Conservation (phyloP, 1,284 basidiomycete species). For the Ceratobasidium sp. region DNA sequence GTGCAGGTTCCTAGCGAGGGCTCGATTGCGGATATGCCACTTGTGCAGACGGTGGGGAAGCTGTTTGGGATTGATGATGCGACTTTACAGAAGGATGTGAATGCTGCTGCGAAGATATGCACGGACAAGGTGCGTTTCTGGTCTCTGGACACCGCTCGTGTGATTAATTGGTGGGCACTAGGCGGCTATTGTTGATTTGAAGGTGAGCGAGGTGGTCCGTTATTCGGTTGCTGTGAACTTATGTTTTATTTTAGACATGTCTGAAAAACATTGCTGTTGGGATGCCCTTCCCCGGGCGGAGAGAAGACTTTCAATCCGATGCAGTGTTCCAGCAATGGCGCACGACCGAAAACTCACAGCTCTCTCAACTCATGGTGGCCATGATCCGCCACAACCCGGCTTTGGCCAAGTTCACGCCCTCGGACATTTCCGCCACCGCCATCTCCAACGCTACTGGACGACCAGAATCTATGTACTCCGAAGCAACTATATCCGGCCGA, state of each 20-base stretch:
- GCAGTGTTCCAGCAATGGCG: conserved; percentile 88
- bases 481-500: conserved; percentile 57
- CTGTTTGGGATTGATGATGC: conserved; percentile 79
- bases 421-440: conserved; percentile 62
- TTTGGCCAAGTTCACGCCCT: conserved; percentile 79
- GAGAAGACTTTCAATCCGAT: conserved; percentile 85
- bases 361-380: conserved; percentile 88
- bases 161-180: conserved; percentile 53
- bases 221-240: not conserved
- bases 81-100: conserved; percentile 79
- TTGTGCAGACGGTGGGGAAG: conserved; percentile 74
- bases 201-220: conserved; percentile 60
- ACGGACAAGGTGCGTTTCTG: conserved; percentile 75
- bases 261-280: conserved; percentile 92
- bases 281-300: conserved; percentile 82
- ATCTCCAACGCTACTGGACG: conserved; percentile 56
- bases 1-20: conserved; percentile 57
- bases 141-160: conserved; percentile 17
- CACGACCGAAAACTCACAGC: conserved; percentile 80
- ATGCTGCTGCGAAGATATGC: conserved; percentile 73
- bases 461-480: conserved; percentile 67
- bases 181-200: conserved; percentile 86
- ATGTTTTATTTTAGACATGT: conserved; percentile 70
- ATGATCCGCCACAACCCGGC: conserved; percentile 91
- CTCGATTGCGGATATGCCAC: conserved; percentile 73